Conservation (phyloP, 768 basidiomycete genomes). For the Cyclocybe aegerita region DNA sequence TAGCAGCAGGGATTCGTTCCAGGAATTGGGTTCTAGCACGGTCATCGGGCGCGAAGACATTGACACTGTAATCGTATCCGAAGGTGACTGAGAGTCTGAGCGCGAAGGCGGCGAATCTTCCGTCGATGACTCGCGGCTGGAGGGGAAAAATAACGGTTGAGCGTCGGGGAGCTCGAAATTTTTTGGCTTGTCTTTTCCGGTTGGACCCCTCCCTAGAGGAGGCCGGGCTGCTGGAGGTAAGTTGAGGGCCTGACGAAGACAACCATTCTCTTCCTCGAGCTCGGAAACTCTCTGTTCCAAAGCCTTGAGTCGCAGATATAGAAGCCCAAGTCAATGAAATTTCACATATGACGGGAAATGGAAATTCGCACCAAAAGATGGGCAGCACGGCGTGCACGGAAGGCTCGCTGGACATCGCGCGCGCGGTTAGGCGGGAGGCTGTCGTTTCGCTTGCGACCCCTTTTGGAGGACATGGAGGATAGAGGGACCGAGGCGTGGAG, state of each 20-base stretch:
- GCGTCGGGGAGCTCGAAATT: conserved; percentile 31
- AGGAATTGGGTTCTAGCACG: conserved; percentile 48
- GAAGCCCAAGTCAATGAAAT: conserved; percentile 37
- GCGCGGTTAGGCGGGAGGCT: conserved; percentile 80
- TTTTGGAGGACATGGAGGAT: conserved; percentile 75
- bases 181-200: conserved; percentile 82
- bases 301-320: conserved; percentile 48
- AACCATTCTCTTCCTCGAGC: conserved; percentile 81
- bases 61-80: conserved; percentile 43
- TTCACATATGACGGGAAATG: conserved; percentile 31
- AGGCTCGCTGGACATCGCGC: conserved; percentile 86
- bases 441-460: conserved; percentile 83
- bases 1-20: conserved; percentile 59
- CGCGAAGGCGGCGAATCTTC: conserved; percentile 49
- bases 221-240: conserved; percentile 74
- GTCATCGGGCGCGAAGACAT: conserved; percentile 41
- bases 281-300: conserved; percentile 79
- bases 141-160: conserved; percentile 29
- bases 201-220: conserved; percentile 80
- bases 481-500: conserved; percentile 28
- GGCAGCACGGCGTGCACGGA: conserved; percentile 84
- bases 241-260: conserved; percentile 68
- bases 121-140: conserved; percentile 44
- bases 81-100: conserved; percentile 65
- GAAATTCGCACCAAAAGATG: conserved; percentile 68